Conservation (phyloP, 495 filamentous ascomycete genomes). For the Rostrohypoxylon terebratum region DNA sequence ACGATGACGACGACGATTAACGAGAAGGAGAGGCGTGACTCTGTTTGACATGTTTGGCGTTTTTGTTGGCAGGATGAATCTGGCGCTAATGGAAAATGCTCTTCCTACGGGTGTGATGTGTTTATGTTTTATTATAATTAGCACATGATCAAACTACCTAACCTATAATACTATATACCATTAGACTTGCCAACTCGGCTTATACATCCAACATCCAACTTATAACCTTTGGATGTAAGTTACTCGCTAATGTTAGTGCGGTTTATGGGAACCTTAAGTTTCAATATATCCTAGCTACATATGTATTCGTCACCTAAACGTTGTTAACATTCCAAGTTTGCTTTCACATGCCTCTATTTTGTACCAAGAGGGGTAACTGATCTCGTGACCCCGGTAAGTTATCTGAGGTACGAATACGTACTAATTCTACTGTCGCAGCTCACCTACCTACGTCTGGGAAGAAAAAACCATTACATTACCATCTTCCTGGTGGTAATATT, state of each 20-base stretch:
- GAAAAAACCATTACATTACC: background rate
- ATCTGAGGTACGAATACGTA: constrained; percentile 5
- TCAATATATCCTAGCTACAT: background rate
- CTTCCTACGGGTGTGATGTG: background rate
- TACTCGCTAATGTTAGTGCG: background rate
- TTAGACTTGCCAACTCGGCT: background rate
- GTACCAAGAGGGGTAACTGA: constrained; percentile 37
- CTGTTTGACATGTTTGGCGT: background rate
- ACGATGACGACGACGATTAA: constrained; percentile 30
- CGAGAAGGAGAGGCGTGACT: constrained; percentile 1
- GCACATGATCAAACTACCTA: background rate
- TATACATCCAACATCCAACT: no score
- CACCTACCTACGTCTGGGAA: background rate
- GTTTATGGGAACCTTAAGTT: constrained; percentile 1
- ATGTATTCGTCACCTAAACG: constrained; percentile 11
- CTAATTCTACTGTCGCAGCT: background rate
- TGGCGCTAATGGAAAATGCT: background rate
- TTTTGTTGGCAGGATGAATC: constrained; percentile 3
- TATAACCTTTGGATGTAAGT: background rate
- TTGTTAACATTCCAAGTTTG: background rate
- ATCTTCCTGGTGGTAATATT: background rate
- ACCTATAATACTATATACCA: no score
- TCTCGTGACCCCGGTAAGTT: constrained; percentile 36
- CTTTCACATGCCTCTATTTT: constrained; percentile 30
- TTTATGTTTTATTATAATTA: background rate